Evolutionary conservation across 768 basidiomycete species (phyloP), one percentile per base, ranked within the genome.

Genomic region (Hemileccinum impolitum): DNA sequence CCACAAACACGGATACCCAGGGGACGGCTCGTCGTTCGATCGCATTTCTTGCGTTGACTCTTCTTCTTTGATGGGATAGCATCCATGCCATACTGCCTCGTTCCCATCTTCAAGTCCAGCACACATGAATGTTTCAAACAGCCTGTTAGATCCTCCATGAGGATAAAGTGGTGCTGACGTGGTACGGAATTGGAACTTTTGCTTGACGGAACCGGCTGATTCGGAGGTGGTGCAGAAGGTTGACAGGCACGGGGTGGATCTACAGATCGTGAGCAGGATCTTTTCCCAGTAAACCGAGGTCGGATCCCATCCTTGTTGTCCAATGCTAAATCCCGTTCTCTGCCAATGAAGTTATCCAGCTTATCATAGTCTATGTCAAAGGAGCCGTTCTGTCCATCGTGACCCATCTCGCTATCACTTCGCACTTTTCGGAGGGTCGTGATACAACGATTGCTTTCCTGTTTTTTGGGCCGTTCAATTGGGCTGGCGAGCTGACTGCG

Each of bases 81-180:
- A 58, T 96, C 92, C 73, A 95, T 89, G 17, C 96, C 96, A 69
- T 98, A 97, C 71, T 99, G 96, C 30, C 96, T 77, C 26, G 94
- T 97, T n/a, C 96, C 96, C 96, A 98, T 98, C 75, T 99, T 99
- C 59, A 99, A 74, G 69, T 99, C 96, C 61, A 98, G 81, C 36
- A 99, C 95, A 62, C 96, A 99, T 9, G 96, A 90, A 43, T 79
- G 81, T 69, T 89, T 94, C 62, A 96, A 69, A 30, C 88, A 75
- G 21, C 96, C 96, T 3, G 96, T 99, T 41, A 99, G 74, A 63
- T 99, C 96, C 69, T 99, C 96, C 94, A 99, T 96, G 58, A 98
- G 79, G 59, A 99, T 96, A 64, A 98, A 99, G 65, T 97, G 89
- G 63, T 96, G 94, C 68, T 96, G 94, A 12, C 95, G 83, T 7